These are phyloP conservation scores for Pseudonitzschia multiseries DNA, from an alignment of 108 stramenopile genomes.

Conservation along the genomic window DNA sequence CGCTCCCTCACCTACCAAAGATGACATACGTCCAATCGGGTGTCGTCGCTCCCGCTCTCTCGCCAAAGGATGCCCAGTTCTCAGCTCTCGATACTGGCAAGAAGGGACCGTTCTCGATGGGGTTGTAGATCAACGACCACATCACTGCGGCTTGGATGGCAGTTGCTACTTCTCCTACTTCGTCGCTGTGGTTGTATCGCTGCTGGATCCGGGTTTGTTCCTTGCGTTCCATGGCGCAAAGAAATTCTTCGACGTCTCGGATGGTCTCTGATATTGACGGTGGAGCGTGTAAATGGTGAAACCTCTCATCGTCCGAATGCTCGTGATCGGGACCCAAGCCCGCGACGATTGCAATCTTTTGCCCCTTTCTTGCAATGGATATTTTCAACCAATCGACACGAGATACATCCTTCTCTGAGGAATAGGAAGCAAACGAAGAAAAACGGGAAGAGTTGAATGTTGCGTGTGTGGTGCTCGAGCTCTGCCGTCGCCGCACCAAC, in stretches of 20 bases:
- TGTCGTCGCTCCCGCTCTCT: neutral
- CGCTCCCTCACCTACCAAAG: slow-evolving; percentile 2
- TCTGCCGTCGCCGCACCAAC: neutral
- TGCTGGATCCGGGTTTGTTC: neutral
- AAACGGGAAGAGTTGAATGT: neutral
- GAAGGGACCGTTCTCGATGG: slow-evolving; percentile 13
- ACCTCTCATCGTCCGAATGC: neutral
- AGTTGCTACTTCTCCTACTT: neutral
- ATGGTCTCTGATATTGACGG: neutral
- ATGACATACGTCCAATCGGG: slow-evolving; percentile 18
- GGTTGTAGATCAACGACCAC: slow-evolving; percentile 21
- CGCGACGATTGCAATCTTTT: slow-evolving; percentile 3
- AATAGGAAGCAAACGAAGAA: neutral
- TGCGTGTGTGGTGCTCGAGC: neutral
- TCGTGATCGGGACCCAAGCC: neutral
- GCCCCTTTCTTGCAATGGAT: neutral
- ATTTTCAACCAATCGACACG: neutral
- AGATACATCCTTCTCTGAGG: neutral
- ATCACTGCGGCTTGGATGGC: slow-evolving; percentile 16
- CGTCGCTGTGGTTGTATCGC: neutral
- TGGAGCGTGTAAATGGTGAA: neutral
- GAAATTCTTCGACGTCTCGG: neutral
- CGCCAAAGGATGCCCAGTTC: slow-evolving; percentile 6
- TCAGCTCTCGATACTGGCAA: slow-evolving; percentile 4
- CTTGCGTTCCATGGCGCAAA: neutral